Evolutionary conservation across 352 stramenopile species (phyloP).

Genomic region (Phytophthora melonis): DNA sequence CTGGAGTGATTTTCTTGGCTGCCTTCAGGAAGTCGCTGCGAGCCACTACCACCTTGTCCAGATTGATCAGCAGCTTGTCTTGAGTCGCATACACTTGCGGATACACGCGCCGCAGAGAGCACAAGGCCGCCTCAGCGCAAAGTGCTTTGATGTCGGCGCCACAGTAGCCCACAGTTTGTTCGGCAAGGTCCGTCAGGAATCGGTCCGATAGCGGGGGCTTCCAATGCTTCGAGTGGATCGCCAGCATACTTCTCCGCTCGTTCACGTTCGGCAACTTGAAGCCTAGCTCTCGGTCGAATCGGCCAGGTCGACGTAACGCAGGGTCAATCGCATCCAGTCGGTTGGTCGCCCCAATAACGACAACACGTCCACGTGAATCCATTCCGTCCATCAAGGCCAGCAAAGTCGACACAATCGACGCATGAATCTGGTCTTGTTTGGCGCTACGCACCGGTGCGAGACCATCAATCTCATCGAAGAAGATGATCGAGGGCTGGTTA

Average conservation of each 20-base stretch:
- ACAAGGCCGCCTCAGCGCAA: constrained; percentile 91
- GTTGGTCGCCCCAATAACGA: constrained; percentile 99
- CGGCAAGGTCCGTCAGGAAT: constrained; percentile 82
- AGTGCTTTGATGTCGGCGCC: constrained; percentile 93
- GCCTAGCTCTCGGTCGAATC: constrained; percentile 92
- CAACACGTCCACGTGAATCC: constrained; percentile 88
- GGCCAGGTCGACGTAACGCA: constrained; percentile 93
- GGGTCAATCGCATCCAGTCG: constrained; percentile 96
- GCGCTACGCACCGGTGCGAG: constrained; percentile 92
- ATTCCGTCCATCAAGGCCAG: constrained; percentile 94
- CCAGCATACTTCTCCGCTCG: constrained; percentile 88
- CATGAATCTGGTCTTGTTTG: constrained; percentile 95
- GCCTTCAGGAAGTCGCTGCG: constrained; percentile 75
- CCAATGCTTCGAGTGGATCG: constrained; percentile 91
- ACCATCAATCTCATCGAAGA: constrained; percentile 96
- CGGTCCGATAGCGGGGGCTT: constrained; percentile 67
- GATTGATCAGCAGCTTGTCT: constrained; percentile 81
- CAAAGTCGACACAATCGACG: constrained; percentile 93
- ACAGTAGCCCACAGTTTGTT: constrained; percentile 90
- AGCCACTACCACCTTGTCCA: constrained; percentile 79
- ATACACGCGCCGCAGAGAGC: constrained; percentile 86
- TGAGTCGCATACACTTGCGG: constrained; percentile 89
- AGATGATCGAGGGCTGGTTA: constrained; percentile 95
- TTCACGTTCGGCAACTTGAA: constrained; percentile 90
- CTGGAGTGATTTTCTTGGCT: constrained; percentile 83